Percentiles rank a stretch among this genome's conserved stretches.
Evolutionary conservation across 2,329 filamentous ascomycete species (phyloP).

Genomic region (Elsinoe perseae): DNA sequence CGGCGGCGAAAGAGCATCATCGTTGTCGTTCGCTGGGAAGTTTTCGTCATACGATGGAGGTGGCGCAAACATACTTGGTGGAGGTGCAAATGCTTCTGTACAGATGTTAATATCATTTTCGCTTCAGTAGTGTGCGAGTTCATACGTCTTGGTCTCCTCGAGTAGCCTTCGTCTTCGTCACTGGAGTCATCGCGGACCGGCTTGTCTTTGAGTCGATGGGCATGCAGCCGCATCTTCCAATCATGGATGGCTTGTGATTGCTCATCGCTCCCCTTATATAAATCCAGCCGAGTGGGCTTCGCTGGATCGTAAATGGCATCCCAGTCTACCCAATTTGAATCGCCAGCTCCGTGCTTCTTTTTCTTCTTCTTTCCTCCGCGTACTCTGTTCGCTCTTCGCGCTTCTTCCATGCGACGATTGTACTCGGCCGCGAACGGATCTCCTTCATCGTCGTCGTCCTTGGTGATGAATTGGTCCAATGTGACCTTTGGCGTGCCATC

Average conservation of each 20-base stretch:
- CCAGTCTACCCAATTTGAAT: slow-evolving; percentile 52
- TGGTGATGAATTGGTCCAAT: slow-evolving; percentile 73
- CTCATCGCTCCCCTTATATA: slow-evolving; percentile 78
- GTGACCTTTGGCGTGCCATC: slow-evolving; percentile 44
- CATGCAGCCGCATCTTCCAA: slow-evolving; percentile 77
- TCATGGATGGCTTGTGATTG: slow-evolving; percentile 70
- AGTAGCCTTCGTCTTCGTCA: slow-evolving; percentile 38
- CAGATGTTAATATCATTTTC: slow-evolving; percentile 11
- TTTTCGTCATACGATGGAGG: slow-evolving; percentile 24
- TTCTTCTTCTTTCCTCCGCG: slow-evolving; percentile 68
- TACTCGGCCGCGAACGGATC: slow-evolving; percentile 34
- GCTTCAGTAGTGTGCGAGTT: slow-evolving; percentile 17
- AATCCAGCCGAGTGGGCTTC: slow-evolving; percentile 73
- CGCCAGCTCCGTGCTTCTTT: slow-evolving; percentile 40
- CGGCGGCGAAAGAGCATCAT: slow-evolving; percentile 18
- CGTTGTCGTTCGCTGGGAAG: slow-evolving; percentile 31
- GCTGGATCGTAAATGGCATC: slow-evolving; percentile 84
- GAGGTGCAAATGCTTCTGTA: slow-evolving; percentile 41
- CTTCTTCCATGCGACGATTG: slow-evolving; percentile 17
- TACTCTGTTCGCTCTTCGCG: slow-evolving; percentile 50
- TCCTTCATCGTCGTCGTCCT: slow-evolving; percentile 66
- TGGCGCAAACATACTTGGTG: slow-evolving; percentile 45
- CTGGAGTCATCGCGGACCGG: slow-evolving; percentile 41
- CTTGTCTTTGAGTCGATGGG: slow-evolving; percentile 52
- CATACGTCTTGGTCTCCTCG: slow-evolving; percentile 41